Conservation (phyloP, 2,329 filamentous ascomycete species). For the Lasiodiplodia sp. region DNA sequence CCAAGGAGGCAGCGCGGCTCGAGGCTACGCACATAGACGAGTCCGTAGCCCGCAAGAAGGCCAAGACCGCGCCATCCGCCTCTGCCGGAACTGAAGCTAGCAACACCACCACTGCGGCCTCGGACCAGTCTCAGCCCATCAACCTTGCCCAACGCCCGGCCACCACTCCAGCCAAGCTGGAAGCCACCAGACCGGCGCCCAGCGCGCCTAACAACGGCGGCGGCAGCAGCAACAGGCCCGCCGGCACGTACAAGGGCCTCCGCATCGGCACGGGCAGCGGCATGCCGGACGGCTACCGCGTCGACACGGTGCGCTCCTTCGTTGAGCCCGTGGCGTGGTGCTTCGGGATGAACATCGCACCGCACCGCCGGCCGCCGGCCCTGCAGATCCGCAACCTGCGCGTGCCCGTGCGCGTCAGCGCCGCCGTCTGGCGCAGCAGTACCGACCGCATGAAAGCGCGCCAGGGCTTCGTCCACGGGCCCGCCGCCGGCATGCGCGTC, state of each 20-base stretch:
- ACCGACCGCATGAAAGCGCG: conserved; percentile 60
- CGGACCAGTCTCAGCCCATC: conserved; percentile 25
- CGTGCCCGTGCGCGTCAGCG: conserved; percentile 64
- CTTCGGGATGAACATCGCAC: conserved; percentile 62
- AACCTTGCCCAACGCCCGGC: conserved; percentile 25
- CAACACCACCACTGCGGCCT: neutral
- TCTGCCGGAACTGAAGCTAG: conserved; percentile 29
- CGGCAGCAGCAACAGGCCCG: conserved; percentile 34
- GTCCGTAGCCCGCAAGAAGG: conserved; percentile 45
- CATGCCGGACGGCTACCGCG: conserved; percentile 66
- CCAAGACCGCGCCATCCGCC: conserved; percentile 41
- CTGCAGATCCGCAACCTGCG: conserved; percentile 59
- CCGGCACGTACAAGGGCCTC: conserved; percentile 62
- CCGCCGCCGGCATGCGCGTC: conserved; percentile 63
- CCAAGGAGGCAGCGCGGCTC: conserved; percentile 4
- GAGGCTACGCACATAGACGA: conserved; percentile 27
- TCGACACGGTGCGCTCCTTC: conserved; percentile 63
- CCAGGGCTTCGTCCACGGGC: conserved; percentile 64
- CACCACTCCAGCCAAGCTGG: conserved; percentile 4
- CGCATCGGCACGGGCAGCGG: conserved; percentile 64
- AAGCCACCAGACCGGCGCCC: conserved; percentile 38
- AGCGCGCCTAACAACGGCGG: conserved; percentile 36
- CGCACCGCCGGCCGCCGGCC: conserved; percentile 55
- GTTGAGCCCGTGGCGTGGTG: conserved; percentile 65
- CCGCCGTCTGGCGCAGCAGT: conserved; percentile 61